Evolutionary conservation across 2,329 filamentous ascomycete genomes (phyloP), one percentile per base, ranked within the genome.

Genomic region (Xylaria sp.): DNA sequence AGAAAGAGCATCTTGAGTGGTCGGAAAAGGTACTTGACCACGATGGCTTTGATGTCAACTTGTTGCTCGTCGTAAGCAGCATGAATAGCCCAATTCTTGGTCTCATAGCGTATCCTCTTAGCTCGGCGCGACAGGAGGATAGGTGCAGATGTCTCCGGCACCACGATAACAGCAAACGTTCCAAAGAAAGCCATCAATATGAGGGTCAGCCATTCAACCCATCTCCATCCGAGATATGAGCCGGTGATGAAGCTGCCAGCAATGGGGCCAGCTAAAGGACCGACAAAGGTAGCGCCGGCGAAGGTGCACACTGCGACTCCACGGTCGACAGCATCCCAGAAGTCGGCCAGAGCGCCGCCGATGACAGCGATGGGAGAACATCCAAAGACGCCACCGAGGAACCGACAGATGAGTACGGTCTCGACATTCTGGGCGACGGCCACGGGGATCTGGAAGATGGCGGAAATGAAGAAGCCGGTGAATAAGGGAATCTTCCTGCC

Each of bases 391-490:
- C 86, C 85, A n/a, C 84, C 83, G 56, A 90, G 84, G 77, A 90
- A 90, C n/a, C 89, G 84, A 25, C 89, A 81, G 25, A 90, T 83
- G n/a, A 90, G 78, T 1, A 91, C 77, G 0, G 85, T 85, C 68
- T 80, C 79, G 50, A 86, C 84, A 69, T 86, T 87, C 69, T 84
- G 78, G 81, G 48, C 80, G 78, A 70, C 87, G 86, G 2, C 85
- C 86, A 50, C 78, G 79, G 70, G 85, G 80, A 72, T 88, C 87
- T 20, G 89, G 81, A 44, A 84, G 71, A 46, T 20, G 37, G 51
- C 61, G 8, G 34, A 37, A 9, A 64, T 37, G 51, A 64, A 57
- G 23, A 44, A 56, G 18, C n/a, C 85, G 80, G n/a, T 18, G 25
- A 52, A 52, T 25, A 52, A 18, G 12, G 50, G 50, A 2, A 13